A percentile compares a stretch with the other conserved stretches of the same genome.
These are phyloP conservation scores for Beauveria asiatica DNA, from an alignment of 2,329 filamentous ascomycete genomes.

Conservation along the genomic window DNA sequence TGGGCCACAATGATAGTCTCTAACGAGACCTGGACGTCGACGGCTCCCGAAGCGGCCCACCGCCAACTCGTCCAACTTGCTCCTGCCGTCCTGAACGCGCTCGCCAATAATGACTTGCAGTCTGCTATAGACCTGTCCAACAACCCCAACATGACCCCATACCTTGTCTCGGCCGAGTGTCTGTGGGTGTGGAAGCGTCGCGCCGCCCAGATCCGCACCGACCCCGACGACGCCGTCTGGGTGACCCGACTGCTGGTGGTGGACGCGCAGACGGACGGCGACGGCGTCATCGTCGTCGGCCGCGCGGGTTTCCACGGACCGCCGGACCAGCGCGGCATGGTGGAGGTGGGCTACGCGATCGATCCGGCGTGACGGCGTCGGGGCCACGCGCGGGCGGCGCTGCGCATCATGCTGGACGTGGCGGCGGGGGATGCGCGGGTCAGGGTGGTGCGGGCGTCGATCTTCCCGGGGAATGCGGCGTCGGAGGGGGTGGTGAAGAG, in stretches of 20 bases:
- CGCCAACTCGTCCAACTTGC: neutral
- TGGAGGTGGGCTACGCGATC: slow-evolving; percentile 7
- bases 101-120: neutral
- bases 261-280: neutral
- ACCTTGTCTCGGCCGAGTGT: neutral
- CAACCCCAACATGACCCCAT: neutral
- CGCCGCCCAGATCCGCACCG: neutral
- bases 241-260: slow-evolving; percentile 7
- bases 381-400: slow-evolving; percentile 7
- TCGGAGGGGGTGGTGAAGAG: neutral
- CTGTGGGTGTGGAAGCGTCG: slow-evolving; percentile 2
- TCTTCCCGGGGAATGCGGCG: neutral
- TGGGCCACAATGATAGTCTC: neutral
- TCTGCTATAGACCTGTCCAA: neutral
- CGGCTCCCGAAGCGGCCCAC: neutral
- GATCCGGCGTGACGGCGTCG: neutral
- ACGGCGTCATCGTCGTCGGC: neutral
- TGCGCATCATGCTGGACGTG: slow-evolving; percentile 1
- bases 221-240: neutral
- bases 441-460: slow-evolving; percentile 2
- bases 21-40: neutral
- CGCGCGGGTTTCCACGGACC: slow-evolving; percentile 9
- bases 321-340: slow-evolving; percentile 5
- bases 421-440: neutral
- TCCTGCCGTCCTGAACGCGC: neutral